phyloP scores from a whole-genome alignment of 306 rosid species.

The Rosa persica region DNA sequence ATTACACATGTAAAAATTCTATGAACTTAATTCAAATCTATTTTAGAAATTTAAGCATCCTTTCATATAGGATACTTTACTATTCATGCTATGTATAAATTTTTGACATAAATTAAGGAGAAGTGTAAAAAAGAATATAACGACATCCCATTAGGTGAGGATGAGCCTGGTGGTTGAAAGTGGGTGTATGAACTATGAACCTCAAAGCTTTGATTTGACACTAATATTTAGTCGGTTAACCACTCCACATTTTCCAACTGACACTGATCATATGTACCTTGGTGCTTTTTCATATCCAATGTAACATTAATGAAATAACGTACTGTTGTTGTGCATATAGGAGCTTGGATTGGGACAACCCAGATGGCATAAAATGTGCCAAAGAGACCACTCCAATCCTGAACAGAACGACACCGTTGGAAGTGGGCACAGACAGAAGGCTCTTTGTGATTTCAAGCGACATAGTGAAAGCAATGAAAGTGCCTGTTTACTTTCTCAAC shows the following conservation, averaged over 20 bases:
- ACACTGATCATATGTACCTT: neutral
- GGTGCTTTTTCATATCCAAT: neutral
- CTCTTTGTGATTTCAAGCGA: slow-evolving; percentile 53
- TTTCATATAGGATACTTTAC: too few relatives aligned
- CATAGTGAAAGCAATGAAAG: slow-evolving; percentile 45
- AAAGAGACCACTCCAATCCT: slow-evolving; percentile 72
- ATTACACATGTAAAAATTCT: too few relatives aligned
- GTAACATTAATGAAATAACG: neutral
- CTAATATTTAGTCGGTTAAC: slow-evolving; percentile 18
- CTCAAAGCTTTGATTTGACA: neutral
- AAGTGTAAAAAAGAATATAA: neutral
- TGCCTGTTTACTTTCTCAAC: slow-evolving; percentile 63
- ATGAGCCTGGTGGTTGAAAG: slow-evolving; percentile 10
- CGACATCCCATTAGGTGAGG: slow-evolving; percentile 11
- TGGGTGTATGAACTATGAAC: slow-evolving; percentile 10
- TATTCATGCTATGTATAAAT: too few relatives aligned
- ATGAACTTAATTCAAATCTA: too few relatives aligned
- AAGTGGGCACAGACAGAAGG: slow-evolving; percentile 78
- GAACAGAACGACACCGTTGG: slow-evolving; percentile 44
- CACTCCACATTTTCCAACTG: slow-evolving; percentile 9
- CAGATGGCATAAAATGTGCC: slow-evolving; percentile 85
- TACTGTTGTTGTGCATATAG: slow-evolving; percentile 28
- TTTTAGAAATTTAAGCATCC: too few relatives aligned
- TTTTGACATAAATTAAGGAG: neutral
- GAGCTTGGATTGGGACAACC: slow-evolving; percentile 90